A percentile compares a stretch with the other conserved stretches of the same genome.
Conservation (phyloP, 1,284 basidiomycete genomes). For the Hemileccinum hortonii region DNA sequence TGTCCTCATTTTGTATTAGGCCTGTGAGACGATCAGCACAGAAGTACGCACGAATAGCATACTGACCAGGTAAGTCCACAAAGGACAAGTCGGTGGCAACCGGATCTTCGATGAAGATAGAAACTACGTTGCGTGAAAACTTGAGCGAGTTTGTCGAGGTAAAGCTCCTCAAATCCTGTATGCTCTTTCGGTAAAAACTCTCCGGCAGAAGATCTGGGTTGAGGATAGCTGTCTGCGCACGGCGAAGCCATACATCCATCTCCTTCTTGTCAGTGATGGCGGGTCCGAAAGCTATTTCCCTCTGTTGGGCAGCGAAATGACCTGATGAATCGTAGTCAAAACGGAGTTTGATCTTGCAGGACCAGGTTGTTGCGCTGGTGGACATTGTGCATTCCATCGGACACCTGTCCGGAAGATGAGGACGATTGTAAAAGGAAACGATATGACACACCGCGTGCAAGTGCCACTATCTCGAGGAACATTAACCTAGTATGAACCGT, state of each 20-base stretch:
- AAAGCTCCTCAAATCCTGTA: constrained; percentile 30
- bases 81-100: constrained; percentile 48
- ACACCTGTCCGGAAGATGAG: constrained; percentile 39
- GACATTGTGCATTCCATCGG: constrained; percentile 58
- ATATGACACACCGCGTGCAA: constrained; percentile 48
- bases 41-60: background rate
- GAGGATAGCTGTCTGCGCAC: constrained; percentile 61
- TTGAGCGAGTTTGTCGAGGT: constrained; percentile 19
- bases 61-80: constrained; percentile 49
- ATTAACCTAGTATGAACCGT: constrained; percentile 42
- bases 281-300: constrained; percentile 37
- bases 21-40: constrained; percentile 35
- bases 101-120: constrained; percentile 47
- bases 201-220: constrained; percentile 37
- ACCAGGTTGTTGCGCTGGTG: constrained; percentile 43
- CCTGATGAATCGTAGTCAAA: constrained; percentile 39
- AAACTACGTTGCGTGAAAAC: constrained; percentile 62
- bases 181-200: constrained; percentile 37
- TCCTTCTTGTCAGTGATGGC: constrained; percentile 38
- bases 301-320: constrained; percentile 11
- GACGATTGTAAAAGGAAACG: background rate
- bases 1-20: constrained; percentile 53
- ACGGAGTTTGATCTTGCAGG: constrained; percentile 50
- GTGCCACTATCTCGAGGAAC: constrained; percentile 60
- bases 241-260: constrained; percentile 54